Conservation (phyloP, 1,284 basidiomycete genomes). For the Ceratorhiza oryzae-sativae region DNA sequence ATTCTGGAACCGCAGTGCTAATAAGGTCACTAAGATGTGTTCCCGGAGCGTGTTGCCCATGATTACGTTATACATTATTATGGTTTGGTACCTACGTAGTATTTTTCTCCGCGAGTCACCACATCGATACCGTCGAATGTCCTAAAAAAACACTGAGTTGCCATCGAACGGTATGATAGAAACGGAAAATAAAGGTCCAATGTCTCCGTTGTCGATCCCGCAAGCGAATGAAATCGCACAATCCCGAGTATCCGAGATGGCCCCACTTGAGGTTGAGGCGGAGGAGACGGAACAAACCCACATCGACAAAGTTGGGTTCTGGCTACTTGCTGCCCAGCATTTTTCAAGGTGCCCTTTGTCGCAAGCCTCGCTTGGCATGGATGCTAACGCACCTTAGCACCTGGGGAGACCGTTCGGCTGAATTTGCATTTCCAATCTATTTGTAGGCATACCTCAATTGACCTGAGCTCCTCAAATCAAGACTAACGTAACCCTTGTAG, state of each 20-base stretch:
- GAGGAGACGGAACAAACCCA: neutral
- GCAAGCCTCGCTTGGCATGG: neutral
- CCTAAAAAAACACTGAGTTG: too few relatives aligned
- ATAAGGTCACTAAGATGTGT: too few relatives aligned
- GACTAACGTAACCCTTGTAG: neutral
- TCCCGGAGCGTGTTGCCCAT: too few relatives aligned
- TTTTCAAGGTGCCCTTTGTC: constrained; percentile 13
- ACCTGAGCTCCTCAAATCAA: neutral
- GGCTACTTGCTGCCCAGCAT: constrained; percentile 30
- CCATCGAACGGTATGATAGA: too few relatives aligned
- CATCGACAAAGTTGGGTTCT: constrained; percentile 21
- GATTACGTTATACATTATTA: too few relatives aligned
- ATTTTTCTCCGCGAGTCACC: too few relatives aligned
- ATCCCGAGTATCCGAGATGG: neutral
- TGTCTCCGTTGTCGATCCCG: neutral
- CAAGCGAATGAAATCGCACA: neutral
- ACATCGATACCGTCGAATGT: too few relatives aligned
- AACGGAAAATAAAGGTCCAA: neutral
- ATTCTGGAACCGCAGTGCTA: too few relatives aligned
- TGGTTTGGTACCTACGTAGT: too few relatives aligned
- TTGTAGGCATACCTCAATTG: constrained; percentile 45
- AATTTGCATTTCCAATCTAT: constrained; percentile 59
- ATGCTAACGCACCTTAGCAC: constrained; percentile 47
- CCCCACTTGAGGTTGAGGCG: neutral
- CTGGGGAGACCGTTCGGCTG: constrained; percentile 56